Conservation (phyloP, 208 protist species). For the Acanthamoeba healyi region DNA sequence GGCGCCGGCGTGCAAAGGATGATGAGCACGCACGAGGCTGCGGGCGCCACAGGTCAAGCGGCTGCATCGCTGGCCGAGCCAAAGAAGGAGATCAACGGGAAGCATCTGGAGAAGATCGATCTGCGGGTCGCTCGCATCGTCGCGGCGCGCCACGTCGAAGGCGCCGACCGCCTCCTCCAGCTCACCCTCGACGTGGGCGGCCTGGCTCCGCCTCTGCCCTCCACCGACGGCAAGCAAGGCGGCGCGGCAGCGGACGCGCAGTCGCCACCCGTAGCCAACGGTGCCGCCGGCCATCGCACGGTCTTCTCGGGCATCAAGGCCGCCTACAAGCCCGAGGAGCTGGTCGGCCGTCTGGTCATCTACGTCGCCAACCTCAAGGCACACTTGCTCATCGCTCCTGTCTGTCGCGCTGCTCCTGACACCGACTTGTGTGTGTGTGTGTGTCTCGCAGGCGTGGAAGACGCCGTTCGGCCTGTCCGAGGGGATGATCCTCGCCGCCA, state of each 20-base stretch:
- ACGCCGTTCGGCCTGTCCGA: slow-evolving; percentile 26
- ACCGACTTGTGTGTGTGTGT: not conserved
- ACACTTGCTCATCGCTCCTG: not conserved
- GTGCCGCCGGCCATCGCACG: not conserved
- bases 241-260: not conserved
- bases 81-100: slow-evolving; percentile 54
- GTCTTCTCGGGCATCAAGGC: slow-evolving; percentile 57
- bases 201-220: slow-evolving; percentile 10
- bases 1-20: too few species aligned
- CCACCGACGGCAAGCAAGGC: slow-evolving; percentile 19
- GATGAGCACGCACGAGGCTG: too few species aligned
- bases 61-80: not conserved
- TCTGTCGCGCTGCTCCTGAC: not conserved
- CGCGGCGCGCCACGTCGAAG: not conserved
- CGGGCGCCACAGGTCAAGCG: not conserved
- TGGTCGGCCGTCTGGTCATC: slow-evolving; percentile 17
- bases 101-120: slow-evolving; percentile 37
- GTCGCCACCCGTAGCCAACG: not conserved
- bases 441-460: slow-evolving; percentile 42
- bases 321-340: slow-evolving; percentile 42
- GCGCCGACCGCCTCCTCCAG: slow-evolving; percentile 16
- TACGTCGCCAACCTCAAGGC: slow-evolving; percentile 68
- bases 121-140: slow-evolving; percentile 35
- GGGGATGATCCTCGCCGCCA: slow-evolving; percentile 39
- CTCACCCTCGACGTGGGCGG: slow-evolving; percentile 55